These are phyloP conservation scores for Kuraishia piskuri DNA, from an alignment of 805 yeast genomes.

Conservation along the genomic window DNA sequence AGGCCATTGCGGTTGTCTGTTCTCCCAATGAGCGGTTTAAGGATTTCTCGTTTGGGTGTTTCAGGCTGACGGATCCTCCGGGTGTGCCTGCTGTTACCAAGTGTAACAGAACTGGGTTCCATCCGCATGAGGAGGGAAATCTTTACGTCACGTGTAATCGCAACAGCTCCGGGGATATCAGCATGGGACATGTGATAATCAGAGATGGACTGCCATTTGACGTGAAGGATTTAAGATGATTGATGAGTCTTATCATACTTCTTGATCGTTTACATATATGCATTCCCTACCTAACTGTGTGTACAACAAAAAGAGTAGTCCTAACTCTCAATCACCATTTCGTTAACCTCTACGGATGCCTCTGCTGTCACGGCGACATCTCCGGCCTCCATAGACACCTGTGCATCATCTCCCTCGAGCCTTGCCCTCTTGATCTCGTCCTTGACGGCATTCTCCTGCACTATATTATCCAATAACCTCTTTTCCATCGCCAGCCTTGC, in stretches of 20 bases:
- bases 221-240: slow-evolving; percentile 36
- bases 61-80: slow-evolving; percentile 57
- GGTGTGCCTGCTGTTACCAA: slow-evolving; percentile 48
- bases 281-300: not conserved
- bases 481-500: slow-evolving; percentile 36
- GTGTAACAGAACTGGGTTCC: slow-evolving; percentile 45
- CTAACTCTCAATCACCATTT: not conserved
- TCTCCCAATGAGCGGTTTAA: slow-evolving; percentile 36
- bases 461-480: slow-evolving; percentile 15
- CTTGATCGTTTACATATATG: not conserved
- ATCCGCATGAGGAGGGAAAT: slow-evolving; percentile 47
- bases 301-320: not conserved
- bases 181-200: slow-evolving; percentile 40
- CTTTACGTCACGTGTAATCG: slow-evolving; percentile 40
- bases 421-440: slow-evolving; percentile 20
- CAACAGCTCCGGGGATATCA: slow-evolving; percentile 16
- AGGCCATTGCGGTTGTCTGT: slow-evolving; percentile 60
- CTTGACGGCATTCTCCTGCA: slow-evolving; percentile 22
- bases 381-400: too few relatives aligned
- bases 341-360: not conserved
- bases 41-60: slow-evolving; percentile 42
- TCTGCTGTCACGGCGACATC: too few relatives aligned
- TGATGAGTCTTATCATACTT: not conserved
- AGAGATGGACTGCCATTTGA: slow-evolving; percentile 37
- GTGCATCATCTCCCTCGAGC: slow-evolving; percentile 18